Evolutionary conservation across 331 rosid genomes (phyloP), one percentile per base, ranked within the genome.

Genomic region (Quercus phellos): DNA sequence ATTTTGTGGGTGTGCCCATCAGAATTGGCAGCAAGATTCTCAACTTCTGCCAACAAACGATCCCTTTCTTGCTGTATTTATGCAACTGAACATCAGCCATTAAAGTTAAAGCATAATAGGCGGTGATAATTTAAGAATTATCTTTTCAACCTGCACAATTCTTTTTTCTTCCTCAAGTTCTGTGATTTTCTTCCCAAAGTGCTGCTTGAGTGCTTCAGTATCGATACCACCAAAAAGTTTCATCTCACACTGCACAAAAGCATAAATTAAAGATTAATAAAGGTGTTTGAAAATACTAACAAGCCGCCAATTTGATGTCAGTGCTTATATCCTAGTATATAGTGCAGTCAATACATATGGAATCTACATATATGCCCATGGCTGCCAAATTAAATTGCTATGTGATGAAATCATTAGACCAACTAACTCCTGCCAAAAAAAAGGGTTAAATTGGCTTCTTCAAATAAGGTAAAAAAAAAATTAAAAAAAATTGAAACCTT

Each of bases 161-260:
- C 94, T 87, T 79, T 91, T 91, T 84, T 91, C 97, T 66, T 88
- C 92, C 84, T 91, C 97, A 59, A 88, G 90, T 87, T 91, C 97
- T 83, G 81, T 17, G 55, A 90, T 84, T 87, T 90, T 91, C 86
- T 85, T 88, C 64, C 91, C 91, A 11, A 90, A 90, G 74, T 85
- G 91, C 64, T 88, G 91, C 75, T 81, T 90, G 84, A 91, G 91
- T 42, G 89, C 75, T 75, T 85, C 93, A 18, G 90, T 69, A 51
- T 88, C 97, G 58, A 71, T 35, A 78, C 87, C 88, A 54, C 88
- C 91, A 61, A 88, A 81, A 70, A 80, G 85, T 81, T 80, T 87
- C 94, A 91, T 90, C 85, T 91, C 94, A 79, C 90, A 85, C 97
- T 91, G 83, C 84, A 77, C 27, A 79, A 76, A 75, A 59, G 51